Conservation (phyloP, 441 rosid genomes). For the Euphorbia corollata region DNA sequence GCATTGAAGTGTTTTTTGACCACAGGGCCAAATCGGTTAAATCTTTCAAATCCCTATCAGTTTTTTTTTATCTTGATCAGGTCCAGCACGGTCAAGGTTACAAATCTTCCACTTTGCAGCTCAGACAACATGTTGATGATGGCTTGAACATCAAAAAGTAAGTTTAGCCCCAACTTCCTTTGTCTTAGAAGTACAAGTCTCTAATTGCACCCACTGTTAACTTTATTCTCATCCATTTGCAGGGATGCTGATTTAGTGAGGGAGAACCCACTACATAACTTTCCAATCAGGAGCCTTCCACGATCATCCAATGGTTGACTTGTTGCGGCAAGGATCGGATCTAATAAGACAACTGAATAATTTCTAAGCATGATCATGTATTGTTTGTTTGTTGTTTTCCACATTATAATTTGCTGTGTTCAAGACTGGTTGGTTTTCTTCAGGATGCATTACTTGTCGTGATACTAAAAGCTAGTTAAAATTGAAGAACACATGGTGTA, state of each 20-base stretch:
- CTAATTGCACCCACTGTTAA: no score
- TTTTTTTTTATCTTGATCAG: slow-evolving; percentile 25
- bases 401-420: no score
- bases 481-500: no score
- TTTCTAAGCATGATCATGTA: neutral
- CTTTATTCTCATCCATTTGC: no score
- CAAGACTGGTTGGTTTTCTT: no score
- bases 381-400: neutral
- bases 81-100: slow-evolving; percentile 21
- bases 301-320: slow-evolving; percentile 30
- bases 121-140: slow-evolving; percentile 41
- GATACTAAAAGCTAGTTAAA: no score
- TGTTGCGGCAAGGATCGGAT: slow-evolving; percentile 16
- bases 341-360: neutral
- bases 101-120: slow-evolving; percentile 34
- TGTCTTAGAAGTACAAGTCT: neutral
- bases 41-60: neutral
- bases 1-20: slow-evolving; percentile 51
- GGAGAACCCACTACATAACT: slow-evolving; percentile 68
- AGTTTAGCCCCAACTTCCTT: neutral
- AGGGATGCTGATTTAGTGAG: slow-evolving; percentile 74
- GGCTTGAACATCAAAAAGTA: slow-evolving; percentile 60
- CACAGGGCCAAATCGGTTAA: slow-evolving; percentile 31
- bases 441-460: no score
- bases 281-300: slow-evolving; percentile 64